These are phyloP conservation scores for Coemansia sp. DNA, from an alignment of 192 early-diverging fungal species.

Conservation along the genomic window DNA sequence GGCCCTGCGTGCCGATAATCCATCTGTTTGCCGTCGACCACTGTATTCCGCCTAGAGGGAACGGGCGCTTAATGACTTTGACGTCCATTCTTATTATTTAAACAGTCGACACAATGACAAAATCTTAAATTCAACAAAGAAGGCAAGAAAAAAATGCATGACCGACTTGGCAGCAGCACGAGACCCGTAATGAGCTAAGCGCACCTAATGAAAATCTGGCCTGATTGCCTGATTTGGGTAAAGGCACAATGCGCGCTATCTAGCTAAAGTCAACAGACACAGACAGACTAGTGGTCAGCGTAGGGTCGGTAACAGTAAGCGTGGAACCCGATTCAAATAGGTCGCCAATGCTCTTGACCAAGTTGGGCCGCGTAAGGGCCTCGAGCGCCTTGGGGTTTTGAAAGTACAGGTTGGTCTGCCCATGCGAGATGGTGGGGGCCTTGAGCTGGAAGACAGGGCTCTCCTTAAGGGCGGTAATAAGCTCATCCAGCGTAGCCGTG, in stretches of 20 bases:
- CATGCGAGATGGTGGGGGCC: constrained; percentile 70
- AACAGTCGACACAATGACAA: background rate
- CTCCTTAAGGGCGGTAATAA: constrained; percentile 81
- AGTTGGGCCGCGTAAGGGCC: constrained; percentile 79
- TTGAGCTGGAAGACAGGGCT: constrained; percentile 78
- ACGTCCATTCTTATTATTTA: constrained; percentile 20
- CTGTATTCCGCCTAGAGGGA: constrained; percentile 15
- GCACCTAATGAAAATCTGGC: background rate
- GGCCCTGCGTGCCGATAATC: constrained; percentile 29
- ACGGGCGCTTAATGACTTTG: constrained; percentile 13
- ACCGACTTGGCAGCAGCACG: background rate
- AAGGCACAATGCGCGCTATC: background rate
- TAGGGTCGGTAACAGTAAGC: constrained; percentile 81
- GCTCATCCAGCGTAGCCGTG: constrained; percentile 69
- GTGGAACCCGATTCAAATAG: constrained; percentile 68
- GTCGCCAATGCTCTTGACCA: constrained; percentile 64
- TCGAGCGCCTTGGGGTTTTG: constrained; percentile 81
- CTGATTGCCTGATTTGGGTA: background rate
- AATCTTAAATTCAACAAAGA: background rate
- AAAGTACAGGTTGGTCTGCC: constrained; percentile 75
- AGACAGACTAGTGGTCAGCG: constrained; percentile 43
- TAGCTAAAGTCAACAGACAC: constrained; percentile 33
- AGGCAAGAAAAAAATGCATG: background rate
- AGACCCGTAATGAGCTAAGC: background rate
- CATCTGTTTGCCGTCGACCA: constrained; percentile 43